Conservation (phyloP, 2,329 filamentous ascomycete species). For the Aureobasidium zeae region DNA sequence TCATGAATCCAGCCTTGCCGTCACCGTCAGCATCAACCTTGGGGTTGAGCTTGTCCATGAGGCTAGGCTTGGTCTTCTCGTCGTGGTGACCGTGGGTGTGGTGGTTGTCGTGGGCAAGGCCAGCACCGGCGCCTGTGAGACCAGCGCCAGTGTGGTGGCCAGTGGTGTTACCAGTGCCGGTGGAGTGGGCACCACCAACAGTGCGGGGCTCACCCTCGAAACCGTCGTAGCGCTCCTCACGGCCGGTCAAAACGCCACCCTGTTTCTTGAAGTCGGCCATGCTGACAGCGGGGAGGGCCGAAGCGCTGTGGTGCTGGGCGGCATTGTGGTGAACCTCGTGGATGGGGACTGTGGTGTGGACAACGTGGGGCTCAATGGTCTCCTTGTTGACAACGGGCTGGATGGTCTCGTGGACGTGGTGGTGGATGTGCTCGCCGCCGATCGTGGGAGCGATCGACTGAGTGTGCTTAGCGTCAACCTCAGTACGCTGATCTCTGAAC, state of each 20-base stretch:
- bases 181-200: slow-evolving; percentile 28
- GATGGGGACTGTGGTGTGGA: slow-evolving; percentile 63
- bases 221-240: slow-evolving; percentile 48
- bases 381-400: slow-evolving; percentile 63
- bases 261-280: slow-evolving; percentile 54
- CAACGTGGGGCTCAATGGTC: slow-evolving; percentile 53
- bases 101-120: background rate
- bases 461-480: slow-evolving; percentile 42
- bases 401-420: slow-evolving; percentile 58
- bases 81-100: background rate
- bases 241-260: slow-evolving; percentile 46
- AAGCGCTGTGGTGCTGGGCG: slow-evolving; percentile 56
- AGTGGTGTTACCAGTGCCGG: slow-evolving; percentile 15
- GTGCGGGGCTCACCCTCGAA: slow-evolving; percentile 54
- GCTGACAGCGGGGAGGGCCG: slow-evolving; percentile 54
- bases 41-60: slow-evolving; percentile 49
- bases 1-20: slow-evolving; percentile 47
- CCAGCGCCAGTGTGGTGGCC: slow-evolving; percentile 8
- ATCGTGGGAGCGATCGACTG: slow-evolving; percentile 41
- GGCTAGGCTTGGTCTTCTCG: slow-evolving; percentile 35
- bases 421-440: slow-evolving; percentile 55
- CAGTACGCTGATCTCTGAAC: slow-evolving; percentile 43
- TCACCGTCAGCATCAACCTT: slow-evolving; percentile 45
- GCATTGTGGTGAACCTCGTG: slow-evolving; percentile 63
- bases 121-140: background rate